Percentiles rank a stretch among this genome's conserved stretches.
Conservation (phyloP, 176 grass and related monocot genomes). For the Paspalum vaginatum region DNA sequence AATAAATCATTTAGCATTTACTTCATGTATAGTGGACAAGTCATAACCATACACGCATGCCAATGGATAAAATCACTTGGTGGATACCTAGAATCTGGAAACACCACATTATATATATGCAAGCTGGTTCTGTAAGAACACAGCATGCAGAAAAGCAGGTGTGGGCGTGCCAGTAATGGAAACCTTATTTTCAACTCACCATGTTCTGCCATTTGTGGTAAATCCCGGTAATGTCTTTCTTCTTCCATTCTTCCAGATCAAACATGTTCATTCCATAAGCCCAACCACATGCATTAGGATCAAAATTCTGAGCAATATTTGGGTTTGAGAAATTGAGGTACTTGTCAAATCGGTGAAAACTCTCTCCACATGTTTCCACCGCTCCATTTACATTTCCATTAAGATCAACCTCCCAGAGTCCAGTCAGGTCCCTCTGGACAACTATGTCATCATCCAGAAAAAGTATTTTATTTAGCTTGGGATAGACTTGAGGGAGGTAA, state of each 20-base stretch:
- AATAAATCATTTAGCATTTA: slow-evolving; percentile 7
- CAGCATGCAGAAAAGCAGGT: background rate
- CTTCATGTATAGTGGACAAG: background rate
- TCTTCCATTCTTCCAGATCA: slow-evolving; percentile 71
- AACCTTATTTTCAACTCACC: slow-evolving; percentile 44
- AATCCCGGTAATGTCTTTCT: slow-evolving; percentile 69
- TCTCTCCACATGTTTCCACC: slow-evolving; percentile 64
- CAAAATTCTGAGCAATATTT: slow-evolving; percentile 58
- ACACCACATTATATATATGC: background rate
- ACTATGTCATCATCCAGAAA: slow-evolving; percentile 75
- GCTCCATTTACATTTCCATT: slow-evolving; percentile 77
- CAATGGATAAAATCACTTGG: background rate
- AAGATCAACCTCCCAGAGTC: slow-evolving; percentile 64
- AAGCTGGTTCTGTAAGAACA: slow-evolving; percentile 1
- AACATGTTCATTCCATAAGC: slow-evolving; percentile 79
- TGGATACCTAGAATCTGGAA: background rate
- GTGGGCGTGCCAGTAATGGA: background rate
- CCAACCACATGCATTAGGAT: slow-evolving; percentile 71
- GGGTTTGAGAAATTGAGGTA: slow-evolving; percentile 76
- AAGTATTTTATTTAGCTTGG: slow-evolving; percentile 68
- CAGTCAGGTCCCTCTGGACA: slow-evolving; percentile 65
- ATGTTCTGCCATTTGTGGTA: slow-evolving; percentile 77
- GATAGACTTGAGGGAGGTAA: slow-evolving; percentile 65
- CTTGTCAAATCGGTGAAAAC: slow-evolving; percentile 69
- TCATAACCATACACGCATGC: background rate